Base-by-base conservation (phyloP, 2,329 filamentous ascomycete species). In the Cladophialophora immunda region DNA sequence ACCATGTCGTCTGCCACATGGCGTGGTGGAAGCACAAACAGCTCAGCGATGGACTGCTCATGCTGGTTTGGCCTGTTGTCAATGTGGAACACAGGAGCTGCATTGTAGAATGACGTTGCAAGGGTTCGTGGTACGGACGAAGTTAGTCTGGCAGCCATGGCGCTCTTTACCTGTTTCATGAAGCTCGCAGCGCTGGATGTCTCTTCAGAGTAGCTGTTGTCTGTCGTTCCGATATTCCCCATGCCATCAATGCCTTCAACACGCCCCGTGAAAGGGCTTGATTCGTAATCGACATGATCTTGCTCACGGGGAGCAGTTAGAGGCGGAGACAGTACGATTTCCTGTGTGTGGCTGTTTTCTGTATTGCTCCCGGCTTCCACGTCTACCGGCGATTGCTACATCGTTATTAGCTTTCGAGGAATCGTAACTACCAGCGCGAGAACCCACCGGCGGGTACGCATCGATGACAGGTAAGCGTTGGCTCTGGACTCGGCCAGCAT, bases 101-200 rank as follows among this genome's bases (percentile, higher is more conserved):
- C 38, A 41, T 41, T 41, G 38, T 41, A 41, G 17, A 41, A 41
- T 41, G 38, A 41, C 17, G n/a, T n/a, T n/a, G 17, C 38, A 5
- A 41, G 38, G 3, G 38, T 19, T 17, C n/a, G 38, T 5, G 38
- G 38, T n/a, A 19, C 29, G 29, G 54, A 36, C 2, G 19, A 32
- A 22, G 54, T 30, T 36, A 56, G n/a, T 34, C 54, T 30, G n/a
- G 54, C 27, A 36, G 54, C 54, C n/a, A 56, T 30, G 15, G 54
- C 54, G 9, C 29, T 22, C 29, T 56, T 56, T 22, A 56, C 54
- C 19, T 32, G 27, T 22, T 56, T 36, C 54, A 56, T 56, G 17
- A 56, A 56, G 19, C 54, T 56, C 1, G 54, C 54, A 9, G 54
- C 54, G 32, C 54, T 56, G 11, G 54, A 56, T 13, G 27, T 56